A percentile compares a stretch with the other conserved stretches of the same genome.
These are phyloP conservation scores for Aspergillus felis DNA, from an alignment of 2,329 filamentous ascomycete species.

Conservation along the genomic window DNA sequence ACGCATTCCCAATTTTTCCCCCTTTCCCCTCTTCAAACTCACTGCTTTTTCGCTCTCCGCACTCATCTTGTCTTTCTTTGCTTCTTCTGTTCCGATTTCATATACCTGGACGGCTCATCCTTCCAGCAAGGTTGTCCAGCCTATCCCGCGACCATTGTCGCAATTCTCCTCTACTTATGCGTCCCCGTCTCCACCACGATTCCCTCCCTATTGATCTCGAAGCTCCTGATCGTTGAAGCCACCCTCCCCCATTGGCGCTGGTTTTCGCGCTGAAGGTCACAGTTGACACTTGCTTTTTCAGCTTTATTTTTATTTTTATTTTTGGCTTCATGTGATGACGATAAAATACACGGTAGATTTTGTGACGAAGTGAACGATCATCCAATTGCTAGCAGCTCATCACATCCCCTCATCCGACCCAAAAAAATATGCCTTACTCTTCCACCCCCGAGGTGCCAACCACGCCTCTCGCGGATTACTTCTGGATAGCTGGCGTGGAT, in stretches of 20 bases:
- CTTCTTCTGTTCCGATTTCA: background rate
- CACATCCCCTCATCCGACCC: conserved; percentile 14
- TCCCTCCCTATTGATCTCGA: conserved; percentile 8
- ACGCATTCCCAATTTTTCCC: background rate
- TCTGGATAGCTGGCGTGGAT: conserved; percentile 57
- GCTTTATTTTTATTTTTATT: background rate
- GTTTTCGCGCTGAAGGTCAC: conserved; percentile 6
- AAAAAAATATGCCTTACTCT: conserved; percentile 27
- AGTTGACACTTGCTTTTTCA: conserved; percentile 9
- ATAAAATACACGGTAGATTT: conserved; percentile 7
- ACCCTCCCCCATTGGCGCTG: conserved; percentile 7
- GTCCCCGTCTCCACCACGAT: conserved; percentile 12
- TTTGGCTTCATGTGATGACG: conserved; percentile 2
- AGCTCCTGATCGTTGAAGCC: conserved; percentile 14
- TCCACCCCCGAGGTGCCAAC: conserved; percentile 40
- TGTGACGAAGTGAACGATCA: conserved; percentile 20
- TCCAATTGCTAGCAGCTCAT: background rate
- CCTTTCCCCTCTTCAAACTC: conserved; percentile 4
- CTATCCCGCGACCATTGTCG: conserved; percentile 17
- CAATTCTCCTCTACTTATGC: conserved; percentile 18
- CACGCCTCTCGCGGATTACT: conserved; percentile 61
- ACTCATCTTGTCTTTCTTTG: background rate
- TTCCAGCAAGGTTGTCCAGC: background rate
- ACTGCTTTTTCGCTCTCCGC: conserved; percentile 2
- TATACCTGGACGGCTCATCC: background rate